A percentile compares a stretch with the other conserved stretches of the same genome.
Evolutionary conservation across 768 basidiomycete genomes (phyloP).

Genomic region (Suillus brevipes): DNA sequence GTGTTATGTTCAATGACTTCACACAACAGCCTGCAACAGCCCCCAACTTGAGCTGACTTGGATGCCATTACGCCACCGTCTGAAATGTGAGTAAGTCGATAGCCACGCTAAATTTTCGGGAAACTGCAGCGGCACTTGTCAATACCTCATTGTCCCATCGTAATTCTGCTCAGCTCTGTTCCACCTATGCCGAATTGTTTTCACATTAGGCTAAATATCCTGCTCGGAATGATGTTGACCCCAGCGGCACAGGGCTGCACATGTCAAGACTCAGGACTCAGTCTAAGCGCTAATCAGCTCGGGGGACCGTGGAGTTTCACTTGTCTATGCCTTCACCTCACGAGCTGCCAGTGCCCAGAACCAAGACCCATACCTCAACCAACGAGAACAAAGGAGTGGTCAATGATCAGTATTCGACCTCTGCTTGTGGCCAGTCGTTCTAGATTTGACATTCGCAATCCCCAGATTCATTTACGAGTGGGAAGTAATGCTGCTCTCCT

Average conservation of each 20-base stretch:
- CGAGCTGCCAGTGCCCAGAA: not conserved
- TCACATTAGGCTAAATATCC: not conserved
- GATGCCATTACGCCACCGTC: not conserved
- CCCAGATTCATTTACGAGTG: not conserved
- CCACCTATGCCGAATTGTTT: not conserved
- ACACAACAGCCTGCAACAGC: not conserved
- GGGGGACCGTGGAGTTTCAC: not conserved
- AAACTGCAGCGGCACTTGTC: not conserved
- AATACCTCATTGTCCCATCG: not conserved
- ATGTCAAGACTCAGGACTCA: not conserved
- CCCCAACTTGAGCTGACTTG: not conserved
- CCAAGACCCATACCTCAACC: not conserved
- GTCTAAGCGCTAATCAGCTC: not conserved
- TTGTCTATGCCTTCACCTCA: not conserved
- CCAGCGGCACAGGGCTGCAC: not conserved
- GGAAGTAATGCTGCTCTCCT: not conserved
- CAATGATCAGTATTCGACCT: not conserved
- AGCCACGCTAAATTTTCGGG: not conserved
- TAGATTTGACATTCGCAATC: not conserved
- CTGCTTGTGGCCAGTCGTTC: not conserved
- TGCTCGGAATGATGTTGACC: not conserved
- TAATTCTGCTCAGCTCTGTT: not conserved
- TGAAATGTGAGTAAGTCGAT: not conserved
- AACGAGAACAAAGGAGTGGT: not conserved
- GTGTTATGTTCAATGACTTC: not conserved